These are phyloP conservation scores for Fonsecaea pugnacius DNA, from an alignment of 2,329 filamentous ascomycete genomes.

Conservation along the genomic window DNA sequence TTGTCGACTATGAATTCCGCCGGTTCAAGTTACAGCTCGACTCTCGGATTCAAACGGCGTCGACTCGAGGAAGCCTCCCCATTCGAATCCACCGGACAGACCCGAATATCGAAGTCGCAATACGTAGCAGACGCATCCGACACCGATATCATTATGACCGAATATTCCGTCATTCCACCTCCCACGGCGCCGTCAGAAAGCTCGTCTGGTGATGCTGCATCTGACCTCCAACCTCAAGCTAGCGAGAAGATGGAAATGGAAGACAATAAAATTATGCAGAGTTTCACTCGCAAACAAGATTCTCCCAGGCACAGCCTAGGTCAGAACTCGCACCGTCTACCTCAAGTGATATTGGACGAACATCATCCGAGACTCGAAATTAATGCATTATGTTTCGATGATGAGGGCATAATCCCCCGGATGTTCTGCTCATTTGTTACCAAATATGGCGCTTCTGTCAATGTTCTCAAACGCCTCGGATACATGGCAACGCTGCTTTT, in stretches of 20 bases:
- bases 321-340: not conserved
- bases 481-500: slow-evolving; percentile 6
- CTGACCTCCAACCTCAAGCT: too few relatives aligned
- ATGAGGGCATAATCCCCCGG: not conserved
- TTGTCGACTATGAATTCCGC: not conserved
- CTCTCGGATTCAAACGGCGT: not conserved
- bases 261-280: too few relatives aligned
- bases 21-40: not conserved
- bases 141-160: too few relatives aligned
- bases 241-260: too few relatives aligned
- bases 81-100: not conserved
- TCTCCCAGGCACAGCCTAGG: not conserved
- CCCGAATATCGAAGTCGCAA: too few relatives aligned
- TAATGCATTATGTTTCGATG: not conserved
- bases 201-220: too few relatives aligned
- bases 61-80: not conserved
- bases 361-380: not conserved
- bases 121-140: too few relatives aligned
- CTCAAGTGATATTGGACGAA: not conserved
- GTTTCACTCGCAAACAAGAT: too few relatives aligned
- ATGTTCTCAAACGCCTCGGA: not conserved
- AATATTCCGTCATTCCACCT: too few relatives aligned
- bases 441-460: not conserved
- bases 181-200: too few relatives aligned
- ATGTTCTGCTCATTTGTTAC: not conserved